Conservation (phyloP, 75 land plant genomes). For the Sequoiadendron giganteum region DNA sequence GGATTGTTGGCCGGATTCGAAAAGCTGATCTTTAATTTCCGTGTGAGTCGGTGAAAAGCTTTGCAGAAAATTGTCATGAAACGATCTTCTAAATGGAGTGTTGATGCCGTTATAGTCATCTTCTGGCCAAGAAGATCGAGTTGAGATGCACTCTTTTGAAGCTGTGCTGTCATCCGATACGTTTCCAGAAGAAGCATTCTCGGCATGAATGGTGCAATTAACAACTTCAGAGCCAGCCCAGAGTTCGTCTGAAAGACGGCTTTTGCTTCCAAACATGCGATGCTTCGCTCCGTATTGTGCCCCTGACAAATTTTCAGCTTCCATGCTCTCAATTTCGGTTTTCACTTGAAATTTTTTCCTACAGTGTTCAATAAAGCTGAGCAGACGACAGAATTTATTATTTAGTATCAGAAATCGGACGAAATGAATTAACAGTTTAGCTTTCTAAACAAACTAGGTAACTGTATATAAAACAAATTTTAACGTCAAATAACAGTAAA, state of each 20-base stretch:
- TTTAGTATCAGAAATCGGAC: background rate
- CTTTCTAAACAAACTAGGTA: background rate
- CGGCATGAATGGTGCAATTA: background rate
- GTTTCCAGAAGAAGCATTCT: constrained; percentile 1
- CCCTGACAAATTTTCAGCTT: background rate
- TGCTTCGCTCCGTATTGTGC: background rate
- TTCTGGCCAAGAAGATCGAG: background rate
- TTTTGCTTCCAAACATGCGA: background rate
- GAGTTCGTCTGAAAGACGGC: background rate
- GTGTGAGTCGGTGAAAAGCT: background rate
- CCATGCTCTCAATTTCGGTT: background rate
- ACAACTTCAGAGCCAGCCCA: background rate
- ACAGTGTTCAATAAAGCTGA: background rate
- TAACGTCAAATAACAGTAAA: background rate
- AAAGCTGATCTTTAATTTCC: background rate
- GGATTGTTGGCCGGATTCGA: background rate
- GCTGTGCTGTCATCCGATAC: constrained; percentile 10
- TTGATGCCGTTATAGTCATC: background rate
- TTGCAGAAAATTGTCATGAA: background rate
- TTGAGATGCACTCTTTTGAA: constrained; percentile 8
- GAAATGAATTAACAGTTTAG: background rate
- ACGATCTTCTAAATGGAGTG: background rate
- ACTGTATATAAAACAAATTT: background rate
- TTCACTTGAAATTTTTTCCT: background rate
- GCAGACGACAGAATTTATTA: background rate